Percentiles rank a stretch among this genome's conserved stretches.
Conservation (phyloP, 176 grass and related monocot species). For the Puya raimondii region DNA sequence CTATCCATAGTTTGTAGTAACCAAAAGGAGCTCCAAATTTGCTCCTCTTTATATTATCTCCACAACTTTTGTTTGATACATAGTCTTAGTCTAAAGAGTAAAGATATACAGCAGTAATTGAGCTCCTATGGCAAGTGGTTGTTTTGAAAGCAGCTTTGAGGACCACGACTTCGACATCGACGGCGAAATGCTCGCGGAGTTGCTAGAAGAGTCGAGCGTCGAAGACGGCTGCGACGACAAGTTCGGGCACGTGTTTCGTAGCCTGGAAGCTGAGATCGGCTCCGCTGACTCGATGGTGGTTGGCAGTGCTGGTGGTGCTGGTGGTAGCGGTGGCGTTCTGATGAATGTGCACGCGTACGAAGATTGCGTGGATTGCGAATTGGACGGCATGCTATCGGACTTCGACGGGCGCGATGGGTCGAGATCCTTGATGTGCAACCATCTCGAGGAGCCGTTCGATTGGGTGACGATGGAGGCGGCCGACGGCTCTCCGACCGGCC, state of each 20-base stretch:
- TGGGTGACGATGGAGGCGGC: constrained; percentile 37
- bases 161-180: constrained; percentile 27
- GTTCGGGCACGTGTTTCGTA: constrained; percentile 9
- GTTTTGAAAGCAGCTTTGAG: neutral
- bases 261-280: constrained; percentile 16
- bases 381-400: constrained; percentile 42
- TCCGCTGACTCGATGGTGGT: neutral
- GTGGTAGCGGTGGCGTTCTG: constrained; percentile 13
- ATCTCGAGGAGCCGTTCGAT: constrained; percentile 13
- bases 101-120: neutral
- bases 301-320: neutral
- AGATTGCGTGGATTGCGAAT: constrained; percentile 58
- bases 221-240: neutral
- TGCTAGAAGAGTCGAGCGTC: constrained; percentile 26
- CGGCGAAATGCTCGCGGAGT: constrained; percentile 33
- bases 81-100: too few species aligned
- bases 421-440: constrained; percentile 4
- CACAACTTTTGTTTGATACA: neutral
- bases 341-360: constrained; percentile 17
- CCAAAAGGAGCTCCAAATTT: too few species aligned
- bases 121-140: neutral
- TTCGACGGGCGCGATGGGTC: constrained; percentile 22
- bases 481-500: constrained; percentile 8
- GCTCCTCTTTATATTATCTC: too few species aligned
- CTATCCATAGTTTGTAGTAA: too few species aligned